A percentile compares a stretch with the other conserved stretches of the same genome.
Conservation (phyloP, 768 basidiomycete genomes). For the Imleria badia region DNA sequence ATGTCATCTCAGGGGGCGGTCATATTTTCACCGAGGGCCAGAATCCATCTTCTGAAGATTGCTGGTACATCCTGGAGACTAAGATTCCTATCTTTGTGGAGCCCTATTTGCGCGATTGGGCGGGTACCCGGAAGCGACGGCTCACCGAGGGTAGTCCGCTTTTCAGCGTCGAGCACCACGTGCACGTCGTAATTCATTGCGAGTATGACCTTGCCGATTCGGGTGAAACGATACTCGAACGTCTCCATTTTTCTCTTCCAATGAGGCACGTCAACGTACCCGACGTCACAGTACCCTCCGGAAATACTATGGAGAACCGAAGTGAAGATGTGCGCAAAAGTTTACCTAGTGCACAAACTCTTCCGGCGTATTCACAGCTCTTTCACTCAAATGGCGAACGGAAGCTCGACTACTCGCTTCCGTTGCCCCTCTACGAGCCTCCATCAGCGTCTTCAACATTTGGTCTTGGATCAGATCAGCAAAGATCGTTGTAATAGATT, state of each 20-base stretch:
- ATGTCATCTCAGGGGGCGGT: constrained; percentile 49
- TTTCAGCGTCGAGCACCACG: constrained; percentile 53
- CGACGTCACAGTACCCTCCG: neutral
- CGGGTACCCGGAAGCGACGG: constrained; percentile 33
- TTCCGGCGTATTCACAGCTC: constrained; percentile 79
- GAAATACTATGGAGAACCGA: neutral
- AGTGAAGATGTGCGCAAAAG: constrained; percentile 10
- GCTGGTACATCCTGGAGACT: constrained; percentile 29
- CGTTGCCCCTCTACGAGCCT: constrained; percentile 65
- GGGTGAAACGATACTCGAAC: constrained; percentile 20
- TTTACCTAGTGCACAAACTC: constrained; percentile 30
- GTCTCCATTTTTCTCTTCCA: constrained; percentile 45
- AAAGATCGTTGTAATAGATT: constrained; percentile 4
- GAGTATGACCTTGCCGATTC: constrained; percentile 50
- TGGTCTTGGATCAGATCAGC: constrained; percentile 1
- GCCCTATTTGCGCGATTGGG: constrained; percentile 27
- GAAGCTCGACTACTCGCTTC: constrained; percentile 63
- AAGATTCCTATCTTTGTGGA: constrained; percentile 19
- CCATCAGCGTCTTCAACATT: constrained; percentile 7
- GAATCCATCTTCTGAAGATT: constrained; percentile 17
- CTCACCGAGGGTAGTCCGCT: constrained; percentile 55
- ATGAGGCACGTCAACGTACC: constrained; percentile 50
- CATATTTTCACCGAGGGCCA: constrained; percentile 43
- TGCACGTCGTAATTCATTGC: constrained; percentile 53
- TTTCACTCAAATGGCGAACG: constrained; percentile 73